Conservation (phyloP, 1,284 basidiomycete genomes). For the Malassezia equina region DNA sequence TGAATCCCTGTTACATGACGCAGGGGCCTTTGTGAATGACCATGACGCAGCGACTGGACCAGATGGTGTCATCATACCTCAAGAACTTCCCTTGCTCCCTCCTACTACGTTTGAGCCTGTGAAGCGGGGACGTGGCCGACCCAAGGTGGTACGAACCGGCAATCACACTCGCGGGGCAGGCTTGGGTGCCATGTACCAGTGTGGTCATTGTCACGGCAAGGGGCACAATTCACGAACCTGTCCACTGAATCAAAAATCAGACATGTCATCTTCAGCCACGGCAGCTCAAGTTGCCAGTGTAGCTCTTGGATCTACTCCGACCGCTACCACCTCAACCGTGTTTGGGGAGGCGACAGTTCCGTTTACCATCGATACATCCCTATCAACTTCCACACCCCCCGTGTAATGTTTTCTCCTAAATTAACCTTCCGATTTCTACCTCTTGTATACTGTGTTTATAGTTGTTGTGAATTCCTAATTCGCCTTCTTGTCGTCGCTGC, state of each 20-base stretch:
- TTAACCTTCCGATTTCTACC: background rate
- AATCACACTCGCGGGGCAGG: background rate
- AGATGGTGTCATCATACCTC: slow-evolving; percentile 7
- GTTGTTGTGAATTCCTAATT: background rate
- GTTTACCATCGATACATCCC: slow-evolving; percentile 10
- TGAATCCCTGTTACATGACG: background rate
- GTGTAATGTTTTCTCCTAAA: background rate
- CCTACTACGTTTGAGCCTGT: slow-evolving; percentile 4
- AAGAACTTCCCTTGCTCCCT: slow-evolving; percentile 14
- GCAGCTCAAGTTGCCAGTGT: background rate
- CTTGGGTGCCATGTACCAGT: slow-evolving; percentile 17
- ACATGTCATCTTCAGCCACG: background rate
- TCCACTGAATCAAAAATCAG: slow-evolving; percentile 12
- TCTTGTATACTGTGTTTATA: background rate
- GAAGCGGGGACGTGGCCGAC: slow-evolving; percentile 17
- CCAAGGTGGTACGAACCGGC: slow-evolving; percentile 6
- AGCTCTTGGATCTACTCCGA: background rate
- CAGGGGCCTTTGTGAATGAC: background rate
- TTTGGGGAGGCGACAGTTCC: slow-evolving; percentile 12
- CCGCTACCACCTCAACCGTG: background rate
- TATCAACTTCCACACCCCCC: slow-evolving; percentile 1
- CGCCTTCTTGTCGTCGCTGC: background rate
- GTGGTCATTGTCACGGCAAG: slow-evolving; percentile 16
- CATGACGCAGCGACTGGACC: background rate
- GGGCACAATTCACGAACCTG: slow-evolving; percentile 18